These are phyloP conservation scores for Aspergillus candidus DNA, from an alignment of 2,329 filamentous ascomycete genomes.

Conservation along the genomic window DNA sequence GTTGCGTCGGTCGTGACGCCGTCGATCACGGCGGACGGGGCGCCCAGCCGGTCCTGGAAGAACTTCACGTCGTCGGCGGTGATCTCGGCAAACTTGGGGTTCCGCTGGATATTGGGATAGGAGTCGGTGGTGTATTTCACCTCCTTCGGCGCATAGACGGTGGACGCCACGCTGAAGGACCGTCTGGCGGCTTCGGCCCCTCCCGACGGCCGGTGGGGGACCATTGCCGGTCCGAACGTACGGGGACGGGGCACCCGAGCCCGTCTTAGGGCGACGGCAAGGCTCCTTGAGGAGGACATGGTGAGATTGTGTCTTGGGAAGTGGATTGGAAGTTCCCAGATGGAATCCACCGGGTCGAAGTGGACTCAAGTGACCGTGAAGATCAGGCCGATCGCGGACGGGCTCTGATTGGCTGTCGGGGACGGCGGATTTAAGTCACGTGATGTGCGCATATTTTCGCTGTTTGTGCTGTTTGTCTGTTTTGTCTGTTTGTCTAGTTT, in stretches of 20 bases:
- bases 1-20: conserved; percentile 67
- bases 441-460: too few relatives aligned
- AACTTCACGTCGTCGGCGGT: conserved; percentile 71
- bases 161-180: conserved; percentile 26
- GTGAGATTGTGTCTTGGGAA: not conserved
- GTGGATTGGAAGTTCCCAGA: too few relatives aligned
- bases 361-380: too few relatives aligned
- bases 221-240: conserved; percentile 18
- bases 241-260: conserved; percentile 27
- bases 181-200: conserved; percentile 16
- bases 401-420: too few relatives aligned
- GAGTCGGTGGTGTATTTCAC: conserved; percentile 77
- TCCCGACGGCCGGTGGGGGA: conserved; percentile 12
- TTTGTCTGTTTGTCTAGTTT: too few relatives aligned
- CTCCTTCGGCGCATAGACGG: conserved; percentile 25
- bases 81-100: conserved; percentile 64
- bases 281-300: conserved; percentile 28
- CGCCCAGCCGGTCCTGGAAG: conserved; percentile 76
- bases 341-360: too few relatives aligned
- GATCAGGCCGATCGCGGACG: too few relatives aligned
- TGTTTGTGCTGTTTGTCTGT: too few relatives aligned
- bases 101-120: conserved; percentile 71
- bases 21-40: conserved; percentile 74
- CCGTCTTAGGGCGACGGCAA: conserved; percentile 28
- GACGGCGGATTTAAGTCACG: too few relatives aligned